Evolutionary conservation across 257 asterid genomes (phyloP).

Genomic region (Scutellaria minor): DNA sequence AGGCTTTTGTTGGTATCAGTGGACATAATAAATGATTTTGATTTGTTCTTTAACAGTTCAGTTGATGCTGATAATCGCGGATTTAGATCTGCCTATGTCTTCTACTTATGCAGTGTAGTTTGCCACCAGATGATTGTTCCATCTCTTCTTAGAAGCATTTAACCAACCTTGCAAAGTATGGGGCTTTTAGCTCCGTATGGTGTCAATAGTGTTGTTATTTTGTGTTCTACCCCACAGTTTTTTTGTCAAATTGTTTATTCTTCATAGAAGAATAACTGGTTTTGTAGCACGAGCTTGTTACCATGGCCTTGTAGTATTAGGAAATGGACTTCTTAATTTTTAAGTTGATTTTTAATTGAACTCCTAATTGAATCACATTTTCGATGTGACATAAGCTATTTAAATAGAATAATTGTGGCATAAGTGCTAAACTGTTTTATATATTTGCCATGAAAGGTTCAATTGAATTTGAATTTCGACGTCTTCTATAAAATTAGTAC

Average conservation of each 20-base stretch:
- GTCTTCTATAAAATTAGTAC: not conserved
- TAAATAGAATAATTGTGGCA: not conserved
- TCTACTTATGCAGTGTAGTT: not conserved
- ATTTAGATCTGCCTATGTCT: not conserved
- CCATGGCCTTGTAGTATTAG: not conserved
- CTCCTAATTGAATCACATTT: not conserved
- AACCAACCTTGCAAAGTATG: not conserved
- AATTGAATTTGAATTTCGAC: not conserved
- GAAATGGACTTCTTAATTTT: not conserved
- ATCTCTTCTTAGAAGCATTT: constrained; percentile 3
- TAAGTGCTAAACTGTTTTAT: not conserved
- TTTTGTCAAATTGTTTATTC: constrained; percentile 1
- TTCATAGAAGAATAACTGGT: not conserved
- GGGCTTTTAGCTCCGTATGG: not conserved
- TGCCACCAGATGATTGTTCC: not conserved
- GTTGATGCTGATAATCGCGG: not conserved
- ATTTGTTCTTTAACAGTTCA: not conserved
- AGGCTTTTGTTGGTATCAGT: constrained; percentile 6
- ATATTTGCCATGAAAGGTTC: not conserved
- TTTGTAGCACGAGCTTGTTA: not conserved
- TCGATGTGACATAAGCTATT: not conserved
- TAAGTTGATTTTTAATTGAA: not conserved
- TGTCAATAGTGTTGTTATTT: not conserved
- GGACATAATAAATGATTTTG: not conserved
- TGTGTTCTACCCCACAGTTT: not conserved